Evolutionary conservation across 2,329 filamentous ascomycete species (phyloP), one percentile per base, ranked within the genome.

Genomic region (Cladophialophora bantiana): DNA sequence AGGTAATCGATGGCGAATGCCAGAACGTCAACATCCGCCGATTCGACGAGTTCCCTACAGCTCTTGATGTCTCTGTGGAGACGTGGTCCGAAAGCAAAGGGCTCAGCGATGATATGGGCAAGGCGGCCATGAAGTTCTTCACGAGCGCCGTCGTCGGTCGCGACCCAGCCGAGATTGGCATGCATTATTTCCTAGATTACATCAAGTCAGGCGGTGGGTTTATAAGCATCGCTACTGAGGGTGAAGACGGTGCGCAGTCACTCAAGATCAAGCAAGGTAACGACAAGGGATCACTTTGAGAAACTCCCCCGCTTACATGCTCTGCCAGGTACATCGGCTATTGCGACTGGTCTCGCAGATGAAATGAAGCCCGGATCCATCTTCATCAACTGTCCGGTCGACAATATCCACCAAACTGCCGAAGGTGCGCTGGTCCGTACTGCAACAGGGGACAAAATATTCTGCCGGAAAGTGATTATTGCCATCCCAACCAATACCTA

Each of bases 151-250:
- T 72, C 1, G 77, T 85, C 1, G 85, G 85, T 1, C 74, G 80
- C 1, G 82, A 86, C 31, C 79, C 84, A 0, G 65, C 62, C 1
- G 83, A 86, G 6, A 71, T 85, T 3, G 82, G 80, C 3, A 83
- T 85, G 0, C 72, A 84, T 1, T 87, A 77, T 71, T 85, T 88
- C 69, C 76, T 88, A 12, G 79, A 85, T 71, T 86, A 88, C 75
- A 83, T 82, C 78, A 82, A 81, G 68, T 80, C 78, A 4, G 82
- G 83, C 3, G 81, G 81, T 2, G 85, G 86, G 0, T 75, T 87
- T 0, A 64, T 83, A 63, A 76, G 80, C 40, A 83, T 87, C 79
- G 77, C 82, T 0, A 84, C 83, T 0, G 85, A 87, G 67, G 71
- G 76, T n/a, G 82, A 83, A 63, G 71, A 79, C 40, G 86, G 85